Evolutionary conservation across 2,329 filamentous ascomycete genomes (phyloP).

Genomic region (Claviceps capensis): DNA sequence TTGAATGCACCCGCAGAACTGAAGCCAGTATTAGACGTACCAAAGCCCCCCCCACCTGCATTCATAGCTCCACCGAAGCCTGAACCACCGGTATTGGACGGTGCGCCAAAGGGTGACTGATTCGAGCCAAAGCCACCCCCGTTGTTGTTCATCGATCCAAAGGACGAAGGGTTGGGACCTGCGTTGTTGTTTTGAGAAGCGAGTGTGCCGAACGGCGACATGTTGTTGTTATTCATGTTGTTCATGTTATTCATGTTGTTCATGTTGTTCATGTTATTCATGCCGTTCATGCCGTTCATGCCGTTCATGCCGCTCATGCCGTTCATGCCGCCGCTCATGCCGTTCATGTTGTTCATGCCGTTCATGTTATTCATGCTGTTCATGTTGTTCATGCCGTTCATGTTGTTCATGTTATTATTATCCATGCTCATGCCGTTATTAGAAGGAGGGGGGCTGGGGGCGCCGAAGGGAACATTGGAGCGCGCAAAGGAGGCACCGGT

Average conservation of each 20-base stretch:
- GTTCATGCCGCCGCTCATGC: too few relatives aligned
- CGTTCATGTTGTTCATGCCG: too few relatives aligned
- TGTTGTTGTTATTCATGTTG: slow-evolving; percentile 19
- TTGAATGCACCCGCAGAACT: slow-evolving; percentile 24
- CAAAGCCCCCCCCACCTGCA: slow-evolving; percentile 16
- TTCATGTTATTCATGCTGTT: too few relatives aligned
- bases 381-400: too few relatives aligned
- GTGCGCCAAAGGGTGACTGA: slow-evolving; percentile 38
- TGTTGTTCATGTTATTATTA: too few relatives aligned
- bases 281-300: too few relatives aligned
- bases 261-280: too few relatives aligned
- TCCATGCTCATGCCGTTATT: too few relatives aligned
- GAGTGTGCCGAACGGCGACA: slow-evolving; percentile 29
- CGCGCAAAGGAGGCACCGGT: slow-evolving; percentile 36
- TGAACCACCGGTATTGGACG: slow-evolving; percentile 25
- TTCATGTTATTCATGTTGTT: slow-evolving; percentile 8
- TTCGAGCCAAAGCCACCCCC: slow-evolving; percentile 38
- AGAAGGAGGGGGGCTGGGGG: slow-evolving; percentile 9
- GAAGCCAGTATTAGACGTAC: slow-evolving; percentile 33
- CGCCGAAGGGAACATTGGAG: slow-evolving; percentile 33
- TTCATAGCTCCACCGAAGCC: slow-evolving; percentile 31
- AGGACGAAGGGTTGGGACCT: slow-evolving; percentile 22
- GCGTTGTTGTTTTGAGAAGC: slow-evolving; percentile 16
- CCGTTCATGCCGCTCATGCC: too few relatives aligned
- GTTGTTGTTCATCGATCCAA: slow-evolving; percentile 22